Evolutionary conservation across 257 asterid species (phyloP).

Genomic region (Marsdenia floribunda): DNA sequence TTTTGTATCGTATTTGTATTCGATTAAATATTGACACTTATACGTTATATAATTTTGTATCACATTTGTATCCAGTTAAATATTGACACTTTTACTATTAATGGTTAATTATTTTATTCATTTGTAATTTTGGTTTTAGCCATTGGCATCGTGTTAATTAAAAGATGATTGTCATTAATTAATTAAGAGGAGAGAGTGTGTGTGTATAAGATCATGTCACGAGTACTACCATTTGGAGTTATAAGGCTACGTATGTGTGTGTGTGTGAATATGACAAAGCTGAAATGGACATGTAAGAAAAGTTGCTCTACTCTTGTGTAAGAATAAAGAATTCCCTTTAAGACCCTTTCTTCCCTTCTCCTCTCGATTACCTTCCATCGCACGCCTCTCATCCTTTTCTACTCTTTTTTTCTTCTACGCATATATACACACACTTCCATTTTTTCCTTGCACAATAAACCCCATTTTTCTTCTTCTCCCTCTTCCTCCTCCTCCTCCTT

Average conservation of each 20-base stretch:
- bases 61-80: no score
- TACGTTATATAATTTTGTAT: no score
- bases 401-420: not conserved
- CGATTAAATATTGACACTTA: no score
- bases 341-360: slow-evolving; percentile 22
- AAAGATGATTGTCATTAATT: not conserved
- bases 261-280: slow-evolving; percentile 4
- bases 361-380: slow-evolving; percentile 37
- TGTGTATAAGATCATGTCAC: not conserved
- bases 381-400: slow-evolving; percentile 31
- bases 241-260: not conserved
- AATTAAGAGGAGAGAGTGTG: not conserved
- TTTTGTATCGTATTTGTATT: no score
- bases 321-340: slow-evolving; percentile 20
- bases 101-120: no score
- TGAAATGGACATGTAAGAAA: slow-evolving; percentile 34
- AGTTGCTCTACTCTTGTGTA: slow-evolving; percentile 25
- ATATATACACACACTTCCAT: slow-evolving; percentile 29
- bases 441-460: not conserved
- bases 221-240: not conserved
- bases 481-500: not conserved
- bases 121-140: no score
- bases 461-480: no score
- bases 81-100: no score
- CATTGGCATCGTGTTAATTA: no score